Base-by-base conservation (phyloP, 2,329 filamentous ascomycete genomes). In the Karstenula rhodostoma region DNA sequence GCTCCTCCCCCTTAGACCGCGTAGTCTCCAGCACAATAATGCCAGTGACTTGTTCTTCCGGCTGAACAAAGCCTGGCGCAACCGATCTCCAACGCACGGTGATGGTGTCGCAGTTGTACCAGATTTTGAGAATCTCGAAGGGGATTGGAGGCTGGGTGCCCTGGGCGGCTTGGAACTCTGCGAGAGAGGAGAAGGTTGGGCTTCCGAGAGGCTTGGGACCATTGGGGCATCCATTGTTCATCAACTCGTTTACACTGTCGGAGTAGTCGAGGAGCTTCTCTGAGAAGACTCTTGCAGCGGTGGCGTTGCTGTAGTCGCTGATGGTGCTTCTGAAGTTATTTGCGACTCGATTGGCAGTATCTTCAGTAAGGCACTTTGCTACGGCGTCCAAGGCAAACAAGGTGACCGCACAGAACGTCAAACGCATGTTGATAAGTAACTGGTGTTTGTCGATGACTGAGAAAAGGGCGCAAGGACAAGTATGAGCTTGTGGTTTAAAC, bases 321-420 rank as follows among this genome's bases (percentile, higher is more conserved):
- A 50, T 35, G 29, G 48, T 50, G 29, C 48, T 50, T n/a, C 48
- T 29, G 48, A 50, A 50, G 29, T 50, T 50, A 17, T 35, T 22
- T 3, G 48, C 48, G 27, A 50, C 48, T 19, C 32, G 48, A 9
- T 13, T 33, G 27, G 48, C 48, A n/a, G 48, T 8, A 10, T 19
- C 29, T 3, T 50, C 19, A 15, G 48, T 50, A 4, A 50, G 29
- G n/a, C 48, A 50, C 4, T 50, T n/a, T 4, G 29, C 48, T 23
- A 19, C 9, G 29, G 48, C 32, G 13, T 29, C 19, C 15, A n/a
- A 37, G 12, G 32, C 32, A 35, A 50, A 9, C 8, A 4, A 23
- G 48, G 29, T 13, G 23, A 37, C 19, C 8, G 48, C 8, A 19
- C 19, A 37, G 48, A 50, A 19, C 3, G 48, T 32, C 29, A 22